phyloP scores from a whole-genome alignment of 257 asterid genomes.

The Voacanga thouarsii region DNA sequence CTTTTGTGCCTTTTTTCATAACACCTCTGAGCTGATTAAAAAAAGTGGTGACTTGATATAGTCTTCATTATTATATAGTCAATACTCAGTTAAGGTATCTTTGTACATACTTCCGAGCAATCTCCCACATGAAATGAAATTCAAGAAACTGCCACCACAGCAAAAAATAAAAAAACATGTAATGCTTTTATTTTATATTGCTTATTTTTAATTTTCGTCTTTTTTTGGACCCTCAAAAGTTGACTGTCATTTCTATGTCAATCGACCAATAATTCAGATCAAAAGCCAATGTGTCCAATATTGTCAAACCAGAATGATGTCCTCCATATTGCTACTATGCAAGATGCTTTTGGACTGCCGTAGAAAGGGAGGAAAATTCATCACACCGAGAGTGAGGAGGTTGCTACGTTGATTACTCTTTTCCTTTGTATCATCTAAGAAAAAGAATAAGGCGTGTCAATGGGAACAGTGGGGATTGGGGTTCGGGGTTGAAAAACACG shows the following conservation, averaged over 20 bases:
- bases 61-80: too few species aligned
- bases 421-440: too few species aligned
- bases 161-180: too few species aligned
- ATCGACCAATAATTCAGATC: background rate
- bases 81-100: too few species aligned
- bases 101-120: too few species aligned
- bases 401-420: background rate
- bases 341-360: background rate
- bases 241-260: background rate
- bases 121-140: too few species aligned
- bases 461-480: too few species aligned
- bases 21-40: background rate
- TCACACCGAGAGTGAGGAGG: background rate
- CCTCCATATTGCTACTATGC: background rate
- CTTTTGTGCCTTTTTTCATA: background rate
- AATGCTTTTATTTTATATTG: too few species aligned
- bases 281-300: background rate
- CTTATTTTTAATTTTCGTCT: background rate
- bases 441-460: too few species aligned
- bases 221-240: background rate
- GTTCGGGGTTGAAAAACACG: too few species aligned
- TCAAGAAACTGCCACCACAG: too few species aligned
- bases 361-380: background rate
- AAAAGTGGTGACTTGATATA: background rate
- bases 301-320: background rate